Evolutionary conservation across 2,329 filamentous ascomycete species (phyloP).

Genomic region (Byssochlamys sp.): DNA sequence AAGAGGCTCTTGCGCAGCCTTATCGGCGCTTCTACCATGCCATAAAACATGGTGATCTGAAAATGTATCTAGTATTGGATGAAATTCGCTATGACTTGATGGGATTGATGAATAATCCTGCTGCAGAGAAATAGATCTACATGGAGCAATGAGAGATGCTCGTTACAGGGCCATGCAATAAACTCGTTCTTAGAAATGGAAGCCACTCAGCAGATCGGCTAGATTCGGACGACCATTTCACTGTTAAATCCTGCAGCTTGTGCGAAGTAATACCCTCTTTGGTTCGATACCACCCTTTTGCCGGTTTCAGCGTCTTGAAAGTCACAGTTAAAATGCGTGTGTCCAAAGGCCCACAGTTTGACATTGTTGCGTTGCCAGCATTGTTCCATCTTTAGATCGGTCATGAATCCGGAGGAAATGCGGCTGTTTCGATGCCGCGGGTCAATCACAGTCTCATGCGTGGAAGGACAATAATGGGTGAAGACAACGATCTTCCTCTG

Average conservation of each 20-base stretch:
- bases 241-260: constrained; percentile 28
- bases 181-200: too few relatives aligned
- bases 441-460: constrained; percentile 17
- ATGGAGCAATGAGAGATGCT: too few relatives aligned
- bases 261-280: constrained; percentile 34
- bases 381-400: constrained; percentile 29
- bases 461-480: constrained; percentile 30
- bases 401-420: constrained; percentile 32
- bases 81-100: constrained; percentile 8
- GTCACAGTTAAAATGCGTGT: constrained; percentile 41
- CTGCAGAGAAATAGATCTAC: not conserved
- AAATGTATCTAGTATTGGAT: constrained; percentile 10
- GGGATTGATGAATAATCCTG: not conserved
- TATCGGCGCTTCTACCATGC: constrained; percentile 11
- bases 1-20: constrained; percentile 7
- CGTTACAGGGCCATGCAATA: too few relatives aligned
- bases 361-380: constrained; percentile 33
- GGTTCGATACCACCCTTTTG: constrained; percentile 32
- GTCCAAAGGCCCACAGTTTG: constrained; percentile 40
- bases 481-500: constrained; percentile 28
- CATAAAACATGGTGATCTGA: constrained; percentile 9
- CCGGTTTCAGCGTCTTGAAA: constrained; percentile 22
- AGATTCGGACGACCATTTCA: constrained; percentile 14
- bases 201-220: not conserved
- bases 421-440: constrained; percentile 23